Conservation (phyloP, 768 basidiomycete genomes). For the Gautieria morchelliformis region DNA sequence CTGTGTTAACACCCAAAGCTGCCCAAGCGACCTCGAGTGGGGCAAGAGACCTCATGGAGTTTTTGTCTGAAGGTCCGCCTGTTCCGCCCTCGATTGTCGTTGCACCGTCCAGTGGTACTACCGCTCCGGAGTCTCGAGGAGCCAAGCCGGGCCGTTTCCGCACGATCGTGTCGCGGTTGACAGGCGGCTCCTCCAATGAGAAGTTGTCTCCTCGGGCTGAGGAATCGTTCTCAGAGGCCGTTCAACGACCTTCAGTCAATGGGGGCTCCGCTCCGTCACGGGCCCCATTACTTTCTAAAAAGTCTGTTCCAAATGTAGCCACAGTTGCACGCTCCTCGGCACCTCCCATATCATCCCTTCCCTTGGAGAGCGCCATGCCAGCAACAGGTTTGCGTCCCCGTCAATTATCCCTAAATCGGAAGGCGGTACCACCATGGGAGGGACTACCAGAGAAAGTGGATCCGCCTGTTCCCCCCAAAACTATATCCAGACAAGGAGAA, state of each 20-base stretch:
- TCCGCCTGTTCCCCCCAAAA: constrained; percentile 17
- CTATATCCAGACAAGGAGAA: constrained; percentile 1
- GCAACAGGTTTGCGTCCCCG: constrained; percentile 15
- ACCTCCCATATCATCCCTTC: not conserved
- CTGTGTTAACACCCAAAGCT: constrained; percentile 14
- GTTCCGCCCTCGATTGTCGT: constrained; percentile 11
- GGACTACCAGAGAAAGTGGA: constrained; percentile 10
- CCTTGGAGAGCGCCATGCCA: not conserved
- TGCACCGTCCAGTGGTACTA: constrained; percentile 18
- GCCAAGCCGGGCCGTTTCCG: constrained; percentile 3
- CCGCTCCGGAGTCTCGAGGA: not conserved
- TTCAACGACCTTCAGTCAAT: not conserved
- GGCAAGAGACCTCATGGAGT: constrained; percentile 48
- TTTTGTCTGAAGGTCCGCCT: constrained; percentile 47
- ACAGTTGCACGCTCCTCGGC: not conserved
- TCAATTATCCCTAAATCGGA: constrained; percentile 21
- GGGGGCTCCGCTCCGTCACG: not conserved
- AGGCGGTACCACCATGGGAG: constrained; percentile 22
- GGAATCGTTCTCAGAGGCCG: not conserved
- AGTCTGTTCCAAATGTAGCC: constrained; percentile 3
- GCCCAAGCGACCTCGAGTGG: constrained; percentile 27
- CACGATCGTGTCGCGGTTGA: constrained; percentile 1
- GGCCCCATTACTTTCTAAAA: not conserved
- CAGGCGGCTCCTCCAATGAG: constrained; percentile 5
- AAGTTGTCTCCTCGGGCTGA: not conserved